phyloP scores from a whole-genome alignment of 2,329 filamentous ascomycete genomes.

The Podosphaera aphanis region DNA sequence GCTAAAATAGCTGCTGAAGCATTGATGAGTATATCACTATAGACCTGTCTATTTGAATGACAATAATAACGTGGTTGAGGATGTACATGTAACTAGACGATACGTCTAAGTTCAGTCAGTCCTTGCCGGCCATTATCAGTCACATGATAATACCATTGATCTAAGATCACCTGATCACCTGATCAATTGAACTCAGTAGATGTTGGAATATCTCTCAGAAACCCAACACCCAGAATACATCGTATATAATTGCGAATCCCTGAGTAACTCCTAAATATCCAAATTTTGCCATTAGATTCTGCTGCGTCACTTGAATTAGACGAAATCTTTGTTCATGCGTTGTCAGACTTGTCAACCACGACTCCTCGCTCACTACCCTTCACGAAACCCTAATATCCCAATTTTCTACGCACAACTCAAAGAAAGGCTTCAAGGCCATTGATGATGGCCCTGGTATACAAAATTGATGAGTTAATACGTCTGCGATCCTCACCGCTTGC shows the following conservation, averaged over 20 bases:
- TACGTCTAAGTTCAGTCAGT: too few relatives aligned
- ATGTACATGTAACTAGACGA: too few relatives aligned
- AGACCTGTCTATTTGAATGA: too few relatives aligned
- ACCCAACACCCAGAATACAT: background rate
- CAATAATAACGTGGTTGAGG: too few relatives aligned
- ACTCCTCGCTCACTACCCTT: background rate
- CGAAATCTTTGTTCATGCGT: background rate
- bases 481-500: constrained; percentile 67
- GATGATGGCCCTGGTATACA: constrained; percentile 29
- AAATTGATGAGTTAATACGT: constrained; percentile 49
- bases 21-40: too few relatives aligned
- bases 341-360: background rate
- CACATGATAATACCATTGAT: background rate
- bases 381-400: constrained; percentile 22
- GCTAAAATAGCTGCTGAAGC: too few relatives aligned
- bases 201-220: background rate
- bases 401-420: constrained; percentile 39
- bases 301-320: background rate
- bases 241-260: background rate
- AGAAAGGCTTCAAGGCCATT: background rate
- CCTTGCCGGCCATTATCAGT: background rate
- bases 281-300: background rate
- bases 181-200: background rate
- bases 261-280: background rate
- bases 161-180: background rate